phyloP scores from a whole-genome alignment of 495 filamentous ascomycete genomes.

The Penicillium ochrochloron region DNA sequence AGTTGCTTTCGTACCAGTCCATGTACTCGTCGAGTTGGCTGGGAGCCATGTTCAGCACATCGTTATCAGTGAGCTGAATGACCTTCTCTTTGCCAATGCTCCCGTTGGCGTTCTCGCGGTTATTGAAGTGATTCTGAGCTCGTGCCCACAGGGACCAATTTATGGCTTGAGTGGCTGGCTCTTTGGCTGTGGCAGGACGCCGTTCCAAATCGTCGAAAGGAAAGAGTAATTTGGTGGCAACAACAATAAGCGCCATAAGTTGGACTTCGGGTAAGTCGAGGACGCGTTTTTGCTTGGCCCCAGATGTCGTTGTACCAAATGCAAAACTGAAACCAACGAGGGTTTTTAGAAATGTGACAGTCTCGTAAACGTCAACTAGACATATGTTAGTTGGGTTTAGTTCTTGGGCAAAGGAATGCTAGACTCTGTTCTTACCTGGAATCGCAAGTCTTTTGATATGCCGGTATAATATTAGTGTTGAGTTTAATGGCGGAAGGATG shows the following conservation, averaged over 20 bases:
- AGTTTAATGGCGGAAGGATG: conserved; percentile 72
- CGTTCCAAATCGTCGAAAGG: conserved; percentile 70
- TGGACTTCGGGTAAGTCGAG: conserved; percentile 72
- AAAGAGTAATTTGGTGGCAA: conserved; percentile 77
- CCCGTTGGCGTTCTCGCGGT: conserved; percentile 28
- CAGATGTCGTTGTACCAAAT: conserved; percentile 49
- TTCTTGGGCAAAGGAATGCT: neutral
- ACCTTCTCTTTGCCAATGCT: conserved; percentile 44
- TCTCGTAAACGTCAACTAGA: conserved; percentile 73
- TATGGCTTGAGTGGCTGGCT: conserved; percentile 64
- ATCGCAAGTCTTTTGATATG: conserved; percentile 76
- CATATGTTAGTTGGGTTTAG: conserved; percentile 19
- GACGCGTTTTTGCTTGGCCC: conserved; percentile 28
- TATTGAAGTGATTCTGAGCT: conserved; percentile 52
- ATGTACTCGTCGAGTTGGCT: conserved; percentile 79
- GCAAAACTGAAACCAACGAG: conserved; percentile 61
- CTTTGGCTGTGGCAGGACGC: conserved; percentile 56
- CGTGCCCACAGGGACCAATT: conserved; percentile 75
- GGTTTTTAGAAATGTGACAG: conserved; percentile 59
- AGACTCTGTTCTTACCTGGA: conserved; percentile 62
- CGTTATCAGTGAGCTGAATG: conserved; percentile 62
- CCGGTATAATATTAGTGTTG: conserved; percentile 65
- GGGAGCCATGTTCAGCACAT: conserved; percentile 70
- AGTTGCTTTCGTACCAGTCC: conserved; percentile 85
- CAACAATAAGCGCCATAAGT: conserved; percentile 71